A percentile compares a stretch with the other conserved stretches of the same genome.
Evolutionary conservation across 345 rosid genomes (phyloP).

Genomic region (Rhodamnia argentea): DNA sequence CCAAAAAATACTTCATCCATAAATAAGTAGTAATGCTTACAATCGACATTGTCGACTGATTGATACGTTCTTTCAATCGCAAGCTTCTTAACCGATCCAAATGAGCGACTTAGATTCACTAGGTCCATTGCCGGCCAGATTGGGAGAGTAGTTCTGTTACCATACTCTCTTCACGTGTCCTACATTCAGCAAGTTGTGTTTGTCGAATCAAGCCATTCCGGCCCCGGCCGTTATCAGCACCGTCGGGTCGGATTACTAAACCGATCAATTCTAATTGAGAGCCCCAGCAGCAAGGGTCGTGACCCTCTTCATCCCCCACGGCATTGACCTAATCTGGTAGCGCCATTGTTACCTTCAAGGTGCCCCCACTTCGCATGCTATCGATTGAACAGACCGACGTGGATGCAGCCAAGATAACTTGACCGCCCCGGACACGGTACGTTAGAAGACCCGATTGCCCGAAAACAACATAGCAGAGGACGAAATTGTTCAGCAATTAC

Average conservation of each 20-base stretch:
- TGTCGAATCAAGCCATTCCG: too few relatives aligned
- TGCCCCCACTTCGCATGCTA: not conserved
- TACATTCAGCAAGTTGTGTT: too few relatives aligned
- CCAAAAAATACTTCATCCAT: too few relatives aligned
- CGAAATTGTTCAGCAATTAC: not conserved
- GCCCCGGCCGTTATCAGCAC: not conserved
- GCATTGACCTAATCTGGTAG: fast-evolving
- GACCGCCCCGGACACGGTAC: not conserved
- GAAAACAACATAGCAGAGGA: not conserved
- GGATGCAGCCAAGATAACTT: not conserved
- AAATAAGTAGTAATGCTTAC: too few relatives aligned
- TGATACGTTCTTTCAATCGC: too few relatives aligned
- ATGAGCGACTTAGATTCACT: too few relatives aligned
- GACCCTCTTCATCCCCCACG: not conserved
- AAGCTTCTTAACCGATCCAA: too few relatives aligned
- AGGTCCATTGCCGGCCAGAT: too few relatives aligned
- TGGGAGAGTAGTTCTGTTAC: too few relatives aligned
- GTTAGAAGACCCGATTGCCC: not conserved
- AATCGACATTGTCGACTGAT: too few relatives aligned
- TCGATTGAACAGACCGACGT: not conserved
- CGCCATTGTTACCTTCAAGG: not conserved
- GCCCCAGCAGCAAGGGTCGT: not conserved
- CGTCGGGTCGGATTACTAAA: not conserved
- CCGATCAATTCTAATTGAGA: not conserved
- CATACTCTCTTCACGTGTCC: too few relatives aligned